These are phyloP conservation scores for Trametes meyenii DNA, from an alignment of 768 basidiomycete genomes.

Conservation along the genomic window DNA sequence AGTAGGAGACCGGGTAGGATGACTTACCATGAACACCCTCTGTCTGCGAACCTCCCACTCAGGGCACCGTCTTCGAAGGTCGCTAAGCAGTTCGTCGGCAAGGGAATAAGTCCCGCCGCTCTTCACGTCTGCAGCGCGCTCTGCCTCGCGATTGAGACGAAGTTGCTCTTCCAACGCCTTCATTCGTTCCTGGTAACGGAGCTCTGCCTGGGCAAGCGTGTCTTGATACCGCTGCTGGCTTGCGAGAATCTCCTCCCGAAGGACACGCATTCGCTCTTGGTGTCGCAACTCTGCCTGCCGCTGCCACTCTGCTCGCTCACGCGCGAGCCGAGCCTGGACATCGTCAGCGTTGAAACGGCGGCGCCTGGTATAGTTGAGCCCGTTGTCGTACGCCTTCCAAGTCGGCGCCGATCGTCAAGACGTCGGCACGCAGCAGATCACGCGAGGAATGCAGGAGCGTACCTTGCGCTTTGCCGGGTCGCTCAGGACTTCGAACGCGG, in stretches of 20 bases:
- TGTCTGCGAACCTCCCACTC: conserved; percentile 63
- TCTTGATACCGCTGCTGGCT: conserved; percentile 32
- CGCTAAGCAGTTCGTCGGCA: conserved; percentile 57
- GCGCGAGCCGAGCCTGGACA: conserved; percentile 28
- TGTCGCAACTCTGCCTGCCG: conserved; percentile 51
- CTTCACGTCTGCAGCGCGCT: conserved; percentile 36
- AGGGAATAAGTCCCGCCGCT: conserved; percentile 29
- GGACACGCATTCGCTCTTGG: conserved; percentile 50
- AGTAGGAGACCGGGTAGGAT: not conserved
- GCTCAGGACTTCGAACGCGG: conserved; percentile 36
- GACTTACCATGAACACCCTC: conserved; percentile 52
- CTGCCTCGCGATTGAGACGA: conserved; percentile 37
- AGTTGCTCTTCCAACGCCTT: conserved; percentile 40
- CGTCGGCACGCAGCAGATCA: not conserved
- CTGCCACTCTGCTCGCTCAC: conserved; percentile 34
- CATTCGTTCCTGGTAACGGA: conserved; percentile 38
- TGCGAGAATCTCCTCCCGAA: conserved; percentile 35
- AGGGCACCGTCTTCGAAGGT: conserved; percentile 57
- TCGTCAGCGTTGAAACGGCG: conserved; percentile 21
- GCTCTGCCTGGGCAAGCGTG: conserved; percentile 26
- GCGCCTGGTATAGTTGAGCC: conserved; percentile 30
- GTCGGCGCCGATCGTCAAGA: not conserved
- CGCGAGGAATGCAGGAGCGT: not conserved
- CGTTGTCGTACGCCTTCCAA: conserved; percentile 34
- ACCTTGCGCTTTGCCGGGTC: conserved; percentile 38